Evolutionary conservation across 305 asterid genomes (phyloP), one percentile per base, ranked within the genome.

Genomic region (Solanum aculeatissimum): DNA sequence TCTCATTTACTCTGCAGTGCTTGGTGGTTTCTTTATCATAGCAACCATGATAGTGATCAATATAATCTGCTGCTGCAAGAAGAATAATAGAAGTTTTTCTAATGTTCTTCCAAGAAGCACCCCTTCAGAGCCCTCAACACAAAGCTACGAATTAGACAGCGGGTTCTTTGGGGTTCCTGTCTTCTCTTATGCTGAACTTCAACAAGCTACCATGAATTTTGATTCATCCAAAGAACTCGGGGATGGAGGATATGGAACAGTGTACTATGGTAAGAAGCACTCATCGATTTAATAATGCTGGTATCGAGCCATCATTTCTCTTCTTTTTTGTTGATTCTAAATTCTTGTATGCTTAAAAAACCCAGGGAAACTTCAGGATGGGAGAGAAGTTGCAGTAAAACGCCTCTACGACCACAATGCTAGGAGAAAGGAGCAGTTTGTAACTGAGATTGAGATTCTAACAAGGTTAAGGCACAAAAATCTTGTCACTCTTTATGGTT

Each of bases 321-420:
- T 79, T 47, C 23, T 0, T 35, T 80, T 80, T 57, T 9, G 21
- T 80, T 35, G 0, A 81, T 21, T 45, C 74, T 81, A 80, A 80
- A n/a, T 63, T 58, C 12, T 42, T 13, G 35, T n/a, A 29, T 27
- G 40, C 23, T 68, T 35, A 35, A 57, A 9, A 2, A 32, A 83
- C 54, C 80, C 77, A 95, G 98, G 98, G 84, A 92, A 89, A 85
- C 94, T 95, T 49, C 87, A 35, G 14, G 97, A 95, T 83, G 98
- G 98, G 40, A 88, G 98, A 85, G 97, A 91, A 71, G 96, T 95
- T 21, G 98, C 98, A 7, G 91, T 95, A 75, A 95, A 95, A 91
- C 93, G 95, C 1, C 89, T 95, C 0, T 95, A 92, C 29, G 98
- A 92, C 88, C 92, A 95, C 87, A 95, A 93, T 90, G 91, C 80